A percentile compares a stretch with the other conserved stretches of the same genome.
Evolutionary conservation across 202 grass and related monocot species (phyloP).

Genomic region (Digitaria exilis): DNA sequence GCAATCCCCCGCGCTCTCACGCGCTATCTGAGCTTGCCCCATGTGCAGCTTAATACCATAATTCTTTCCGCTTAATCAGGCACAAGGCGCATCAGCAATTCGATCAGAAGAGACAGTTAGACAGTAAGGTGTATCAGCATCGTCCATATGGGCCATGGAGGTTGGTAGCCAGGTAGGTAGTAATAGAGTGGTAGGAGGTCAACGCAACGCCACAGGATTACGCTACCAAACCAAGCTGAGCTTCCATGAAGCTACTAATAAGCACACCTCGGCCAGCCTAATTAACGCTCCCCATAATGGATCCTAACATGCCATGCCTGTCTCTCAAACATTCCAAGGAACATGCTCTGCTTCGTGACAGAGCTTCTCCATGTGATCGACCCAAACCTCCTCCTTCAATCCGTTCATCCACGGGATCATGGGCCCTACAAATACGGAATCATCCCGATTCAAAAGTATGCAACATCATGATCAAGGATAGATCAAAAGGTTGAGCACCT

Average conservation of each 20-base stretch:
- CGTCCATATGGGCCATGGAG: background rate
- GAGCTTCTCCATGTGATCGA: conserved; percentile 18
- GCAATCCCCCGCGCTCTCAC: background rate
- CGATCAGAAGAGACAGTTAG: background rate
- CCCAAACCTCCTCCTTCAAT: no score
- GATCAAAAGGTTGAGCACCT: background rate
- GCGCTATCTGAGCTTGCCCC: background rate
- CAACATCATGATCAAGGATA: background rate
- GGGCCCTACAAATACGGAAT: conserved; percentile 13
- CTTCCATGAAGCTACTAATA: conserved; percentile 1
- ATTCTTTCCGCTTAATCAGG: background rate
- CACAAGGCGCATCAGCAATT: background rate
- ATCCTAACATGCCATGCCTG: conserved; percentile 34
- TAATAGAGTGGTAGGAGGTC: background rate
- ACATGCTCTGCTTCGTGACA: conserved; percentile 19
- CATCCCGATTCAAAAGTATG: background rate
- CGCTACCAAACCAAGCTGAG: background rate
- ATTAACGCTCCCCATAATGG: conserved; percentile 14
- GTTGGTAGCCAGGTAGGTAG: background rate
- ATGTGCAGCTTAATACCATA: background rate
- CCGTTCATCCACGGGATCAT: background rate
- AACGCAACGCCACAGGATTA: background rate
- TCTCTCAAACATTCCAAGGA: conserved; percentile 21
- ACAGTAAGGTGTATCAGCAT: no score
- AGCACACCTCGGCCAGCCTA: background rate